Percentiles rank a stretch among this genome's conserved stretches.
These are phyloP conservation scores for Eucalyptus erythrocorys DNA, from an alignment of 345 rosid species.

Conservation along the genomic window DNA sequence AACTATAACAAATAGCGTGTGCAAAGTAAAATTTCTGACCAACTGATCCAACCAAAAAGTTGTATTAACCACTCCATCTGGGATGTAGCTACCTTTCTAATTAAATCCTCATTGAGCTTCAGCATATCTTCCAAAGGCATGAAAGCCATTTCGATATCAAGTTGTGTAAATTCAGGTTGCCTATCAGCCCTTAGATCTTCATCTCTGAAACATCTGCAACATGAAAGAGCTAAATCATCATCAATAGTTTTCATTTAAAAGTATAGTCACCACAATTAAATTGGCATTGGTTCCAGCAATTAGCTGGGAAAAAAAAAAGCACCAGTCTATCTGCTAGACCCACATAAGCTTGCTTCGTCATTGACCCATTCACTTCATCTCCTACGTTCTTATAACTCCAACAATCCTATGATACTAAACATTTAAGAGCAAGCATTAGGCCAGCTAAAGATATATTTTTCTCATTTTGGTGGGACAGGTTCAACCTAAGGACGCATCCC, in stretches of 20 bases:
- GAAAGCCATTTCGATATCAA: constrained; percentile 95
- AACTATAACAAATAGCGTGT: not conserved
- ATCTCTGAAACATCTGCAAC: constrained; percentile 85
- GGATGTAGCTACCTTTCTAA: constrained; percentile 51
- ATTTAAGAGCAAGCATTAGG: not conserved
- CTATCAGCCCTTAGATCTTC: constrained; percentile 98
- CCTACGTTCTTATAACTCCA: not conserved
- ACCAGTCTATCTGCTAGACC: not conserved
- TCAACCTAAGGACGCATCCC: not conserved
- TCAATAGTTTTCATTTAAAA: not conserved
- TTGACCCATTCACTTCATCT: not conserved
- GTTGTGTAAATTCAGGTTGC: constrained; percentile 98
- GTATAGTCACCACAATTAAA: not conserved
- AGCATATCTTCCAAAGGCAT: constrained; percentile 86
- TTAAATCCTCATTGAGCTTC: constrained; percentile 83
- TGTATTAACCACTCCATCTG: not conserved
- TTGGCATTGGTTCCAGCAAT: not conserved
- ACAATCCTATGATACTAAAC: not conserved
- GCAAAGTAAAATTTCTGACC: not conserved
- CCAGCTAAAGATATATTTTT: not conserved
- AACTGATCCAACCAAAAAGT: not conserved
- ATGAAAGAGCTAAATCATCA: not conserved
- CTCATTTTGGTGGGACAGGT: not conserved
- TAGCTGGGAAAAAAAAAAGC: not conserved
- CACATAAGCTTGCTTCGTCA: not conserved